phyloP scores from a whole-genome alignment of 2,329 filamentous ascomycete species.

The Helicocarpus griseus region DNA sequence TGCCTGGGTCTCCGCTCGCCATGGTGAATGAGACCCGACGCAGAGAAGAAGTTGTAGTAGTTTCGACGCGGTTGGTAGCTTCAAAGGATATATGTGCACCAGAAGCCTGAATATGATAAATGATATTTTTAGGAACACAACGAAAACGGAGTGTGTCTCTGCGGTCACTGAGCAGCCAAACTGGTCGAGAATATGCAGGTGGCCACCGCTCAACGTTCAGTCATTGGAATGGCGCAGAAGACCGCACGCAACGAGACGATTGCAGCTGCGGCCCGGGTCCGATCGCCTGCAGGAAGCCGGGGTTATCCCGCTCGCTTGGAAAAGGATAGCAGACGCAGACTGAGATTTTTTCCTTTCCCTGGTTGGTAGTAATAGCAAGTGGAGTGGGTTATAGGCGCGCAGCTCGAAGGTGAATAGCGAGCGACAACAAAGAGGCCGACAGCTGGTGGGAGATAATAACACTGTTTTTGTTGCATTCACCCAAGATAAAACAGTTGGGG shows the following conservation, averaged over 20 bases:
- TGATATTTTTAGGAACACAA: background rate
- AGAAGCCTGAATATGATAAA: too few species aligned
- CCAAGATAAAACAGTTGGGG: too few species aligned
- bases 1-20: constrained; percentile 11
- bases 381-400: too few species aligned
- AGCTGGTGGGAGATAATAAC: background rate
- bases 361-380: too few species aligned
- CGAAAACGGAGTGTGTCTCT: background rate
- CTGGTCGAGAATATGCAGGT: background rate
- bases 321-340: background rate
- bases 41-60: too few species aligned
- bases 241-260: background rate
- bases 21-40: background rate
- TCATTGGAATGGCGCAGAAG: background rate
- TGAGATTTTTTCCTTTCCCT: too few species aligned
- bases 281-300: background rate
- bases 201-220: background rate
- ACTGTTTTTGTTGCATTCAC: background rate
- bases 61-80: background rate
- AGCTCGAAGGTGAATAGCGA: constrained; percentile 1
- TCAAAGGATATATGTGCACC: too few species aligned
- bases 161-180: background rate
- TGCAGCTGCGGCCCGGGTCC: background rate
- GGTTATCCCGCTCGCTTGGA: background rate
- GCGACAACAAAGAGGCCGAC: constrained; percentile 1